A percentile compares a stretch with the other conserved stretches of the same genome.
Evolutionary conservation across 305 asterid species (phyloP).

Genomic region (Rubia peregrina): DNA sequence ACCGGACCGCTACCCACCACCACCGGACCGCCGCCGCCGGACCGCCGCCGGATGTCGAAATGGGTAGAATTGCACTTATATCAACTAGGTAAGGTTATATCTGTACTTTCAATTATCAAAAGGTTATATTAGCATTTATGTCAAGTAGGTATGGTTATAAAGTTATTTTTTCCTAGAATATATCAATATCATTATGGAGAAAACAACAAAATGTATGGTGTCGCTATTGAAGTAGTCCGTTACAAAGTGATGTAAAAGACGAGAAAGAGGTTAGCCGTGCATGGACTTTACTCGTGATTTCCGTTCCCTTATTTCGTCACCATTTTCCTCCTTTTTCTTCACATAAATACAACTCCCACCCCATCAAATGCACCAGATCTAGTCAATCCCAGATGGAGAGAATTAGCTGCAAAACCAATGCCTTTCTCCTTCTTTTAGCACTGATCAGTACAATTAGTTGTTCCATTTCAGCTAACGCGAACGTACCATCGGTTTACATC

Average conservation of each 20-base stretch:
- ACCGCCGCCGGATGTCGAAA: too few relatives aligned
- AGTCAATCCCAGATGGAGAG: constrained; percentile 22
- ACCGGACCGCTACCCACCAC: too few relatives aligned
- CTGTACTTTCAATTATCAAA: too few relatives aligned
- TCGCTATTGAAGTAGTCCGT: neutral
- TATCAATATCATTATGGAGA: too few relatives aligned
- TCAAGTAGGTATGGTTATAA: too few relatives aligned
- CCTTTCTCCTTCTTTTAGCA: constrained; percentile 16
- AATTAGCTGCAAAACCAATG: neutral
- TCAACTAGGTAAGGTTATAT: too few relatives aligned
- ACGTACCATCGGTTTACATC: constrained; percentile 46
- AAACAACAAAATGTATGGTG: neutral
- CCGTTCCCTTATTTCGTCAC: constrained; percentile 33
- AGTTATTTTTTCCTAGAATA: too few relatives aligned
- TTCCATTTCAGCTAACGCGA: constrained; percentile 24
- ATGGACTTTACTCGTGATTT: constrained; percentile 37
- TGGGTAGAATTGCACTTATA: too few relatives aligned
- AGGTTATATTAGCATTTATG: too few relatives aligned
- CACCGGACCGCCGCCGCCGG: too few relatives aligned
- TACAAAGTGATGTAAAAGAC: neutral
- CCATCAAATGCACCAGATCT: neutral
- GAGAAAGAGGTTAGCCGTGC: constrained; percentile 26
- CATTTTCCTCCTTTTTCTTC: constrained; percentile 14
- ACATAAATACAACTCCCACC: constrained; percentile 1
- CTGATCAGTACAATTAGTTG: neutral